Evolutionary conservation across 495 filamentous ascomycete genomes (phyloP), one percentile per base, ranked within the genome.

Genomic region (Hypoxylon intermedium): DNA sequence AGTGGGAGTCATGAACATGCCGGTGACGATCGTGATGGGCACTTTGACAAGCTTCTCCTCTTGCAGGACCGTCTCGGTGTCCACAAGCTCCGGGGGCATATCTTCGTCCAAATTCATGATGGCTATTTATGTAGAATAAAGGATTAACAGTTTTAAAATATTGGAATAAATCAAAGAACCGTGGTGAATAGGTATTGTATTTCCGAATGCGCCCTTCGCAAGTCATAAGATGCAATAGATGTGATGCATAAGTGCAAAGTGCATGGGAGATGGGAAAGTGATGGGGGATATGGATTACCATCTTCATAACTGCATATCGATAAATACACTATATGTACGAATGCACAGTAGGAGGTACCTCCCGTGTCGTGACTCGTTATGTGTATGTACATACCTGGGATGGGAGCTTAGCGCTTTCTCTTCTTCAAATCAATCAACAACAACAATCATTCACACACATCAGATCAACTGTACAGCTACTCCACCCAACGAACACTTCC

Each of bases 1-100:
- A 19, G 19, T 49, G n/a, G 34, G 40, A 38, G 12, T 7, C 31
- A 7, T 28, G 2, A n/a, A 63, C 76, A 60, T 78, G 88, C 91
- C 91, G 21, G 94, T 98, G 18, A 98, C 88, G 46, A 98, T 91
- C 1, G 95, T 97, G 55, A 98, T 94, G 30, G 94, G 94, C 11
- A 96, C 93, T 72, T 85, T 93, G 48, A 85, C 67, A 26, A 62
- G 67, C 24, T 80, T 74, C 55, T 85, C 83, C 38, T 81, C 77
- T n/a, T 75, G 55, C n/a, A 54, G 53, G 12, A 54, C 68, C 37
- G 69, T 47, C 16, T 72, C 75, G 21, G 84, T 74, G 50, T 86
- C 82, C 30, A 95, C 80, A 41, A 98, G 79, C 48, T 87, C 82
- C 11, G 91, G 89, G 18, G 90, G 90, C 41, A 80, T 77, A 37